Evolutionary conservation across 129 eudicot genomes (phyloP), one percentile per base, ranked within the genome.

Genomic region (Escallonia rubra): DNA sequence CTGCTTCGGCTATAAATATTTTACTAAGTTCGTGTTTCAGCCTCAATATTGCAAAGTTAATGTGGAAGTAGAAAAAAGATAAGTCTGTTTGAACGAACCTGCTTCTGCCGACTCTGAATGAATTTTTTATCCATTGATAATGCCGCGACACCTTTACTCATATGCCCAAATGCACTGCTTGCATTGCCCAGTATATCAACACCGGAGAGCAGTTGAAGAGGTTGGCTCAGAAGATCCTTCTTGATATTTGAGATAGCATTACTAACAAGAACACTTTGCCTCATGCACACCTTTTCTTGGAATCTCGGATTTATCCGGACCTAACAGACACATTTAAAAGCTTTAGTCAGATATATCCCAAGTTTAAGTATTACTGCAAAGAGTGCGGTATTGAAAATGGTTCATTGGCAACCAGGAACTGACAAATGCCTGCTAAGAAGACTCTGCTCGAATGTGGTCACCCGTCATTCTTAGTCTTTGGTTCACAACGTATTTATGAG

Each of bases 71-170:
- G 14, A 56, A 57, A 7, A 45, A 10, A 45, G 43, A 8, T 54
- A 54, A 54, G 59, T 54, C 13, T 54, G 3, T 54, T 13, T 41
- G 14, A 23, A 55, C 38, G 46, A 71, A 88, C 98, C 94, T 94
- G 92, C 83, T 86, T 85, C 72, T 89, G 96, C 50, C 99, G 92
- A 78, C 99, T 81, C 76, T 94, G 99, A 69, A 94, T 94, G 68
- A 94, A 94, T 64, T 94, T 94, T 71, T 87, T 90, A 82, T 94
- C 99, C 99, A 89, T 89, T 54, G 99, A 89, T 72, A 94, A 78
- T 48, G 99, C 99, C 44, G 99, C 99, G 62, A 94, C 99, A 78
- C 99, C 99, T 85, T 87, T 94, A 76, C 97, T 89, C 99, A 94
- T 94, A 66, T 94, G 99, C 59, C 97, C 99, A 80, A 94, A 92